Evolutionary conservation across 805 yeast genomes (phyloP), one percentile per base, ranked within the genome.

Genomic region (Tetrapisispora pingtungensis): DNA sequence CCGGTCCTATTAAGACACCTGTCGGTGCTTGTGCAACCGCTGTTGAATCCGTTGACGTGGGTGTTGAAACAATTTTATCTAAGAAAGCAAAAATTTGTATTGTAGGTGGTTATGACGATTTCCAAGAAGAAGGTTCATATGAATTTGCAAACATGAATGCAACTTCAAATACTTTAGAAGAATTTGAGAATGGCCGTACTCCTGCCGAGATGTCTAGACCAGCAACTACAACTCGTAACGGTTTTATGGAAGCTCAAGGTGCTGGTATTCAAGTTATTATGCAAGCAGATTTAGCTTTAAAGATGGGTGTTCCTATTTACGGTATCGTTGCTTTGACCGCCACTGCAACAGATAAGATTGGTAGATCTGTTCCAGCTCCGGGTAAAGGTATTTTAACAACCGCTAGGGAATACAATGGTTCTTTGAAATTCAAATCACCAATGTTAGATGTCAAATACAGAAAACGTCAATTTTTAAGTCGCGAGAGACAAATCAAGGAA

Each of bases 11-110:
- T 68, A 89, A 89, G 77, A 94, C 99, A 26, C 97, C 99, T 43
- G 98, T 93, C 45, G 99, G 95, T 72, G 99, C 99, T 34, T 93
- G 99, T 76, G 99, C 99, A 42, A 93, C 99, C 54, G 93, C 98
- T 45, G 84, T 93, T 49, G 98, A 93, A 73, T 93, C 98, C 50
- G 84, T 93, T 53, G 99, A 93, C 66, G 77, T 78, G 58, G 99
- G 97, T 78, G 78, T 84, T 54, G 98, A 93, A 71, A 86, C 96
- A 43, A 88, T 93, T 58, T 69, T 86, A 56, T 72, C 88, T 41
- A 96, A 96, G 56, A 87, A 89, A 69, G 98, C 99, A 46, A 88
- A 87, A 77, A 80, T 93, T 57, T 87, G 93, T 68, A 74, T 93
- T 59, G 97, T 90, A 57, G 99, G 99, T 77, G 99, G 99, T 71